phyloP scores from a whole-genome alignment of 805 yeast species.

The Yarrowia sp. region DNA sequence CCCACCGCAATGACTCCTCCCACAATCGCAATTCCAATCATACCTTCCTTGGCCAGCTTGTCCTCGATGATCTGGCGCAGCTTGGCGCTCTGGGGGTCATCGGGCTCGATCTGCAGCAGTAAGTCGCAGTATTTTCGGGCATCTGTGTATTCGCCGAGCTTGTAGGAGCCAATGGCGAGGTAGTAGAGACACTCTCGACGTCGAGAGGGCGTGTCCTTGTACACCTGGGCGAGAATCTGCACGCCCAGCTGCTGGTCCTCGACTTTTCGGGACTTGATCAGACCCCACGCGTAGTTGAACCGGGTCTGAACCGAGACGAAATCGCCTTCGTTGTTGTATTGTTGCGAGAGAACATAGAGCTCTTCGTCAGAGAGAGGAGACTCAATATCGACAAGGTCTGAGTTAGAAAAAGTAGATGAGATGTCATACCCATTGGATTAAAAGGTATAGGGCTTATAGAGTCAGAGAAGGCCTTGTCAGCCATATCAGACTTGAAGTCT shows the following conservation, averaged over 20 bases:
- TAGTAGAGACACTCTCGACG: conserved; percentile 91
- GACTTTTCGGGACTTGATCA: conserved; percentile 71
- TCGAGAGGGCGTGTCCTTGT: conserved; percentile 78
- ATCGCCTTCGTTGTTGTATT: conserved; percentile 81
- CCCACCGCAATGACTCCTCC: conserved; percentile 88
- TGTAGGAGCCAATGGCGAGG: conserved; percentile 83
- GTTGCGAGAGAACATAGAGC: conserved; percentile 74
- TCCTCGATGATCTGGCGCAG: conserved; percentile 81
- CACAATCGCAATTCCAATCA: conserved; percentile 85
- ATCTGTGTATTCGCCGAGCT: conserved; percentile 83
- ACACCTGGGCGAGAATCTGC: conserved; percentile 63
- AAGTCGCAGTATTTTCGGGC: conserved; percentile 87
- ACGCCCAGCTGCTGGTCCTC: conserved; percentile 81
- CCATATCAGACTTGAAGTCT: too few relatives aligned
- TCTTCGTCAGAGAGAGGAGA: conserved; percentile 73
- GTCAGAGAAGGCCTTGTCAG: too few relatives aligned
- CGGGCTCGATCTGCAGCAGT: conserved; percentile 79
- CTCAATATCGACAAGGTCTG: conserved; percentile 33
- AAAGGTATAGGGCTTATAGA: too few relatives aligned
- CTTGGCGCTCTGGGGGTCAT: conserved; percentile 75
- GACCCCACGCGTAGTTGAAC: conserved; percentile 97
- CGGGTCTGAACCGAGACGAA: conserved; percentile 79
- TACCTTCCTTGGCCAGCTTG: conserved; percentile 83
- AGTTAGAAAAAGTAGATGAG: background rate
- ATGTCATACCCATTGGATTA: too few relatives aligned